These are phyloP conservation scores for Choanephora cucurbitarum DNA, from an alignment of 371 early-diverging fungal species.

Conservation along the genomic window DNA sequence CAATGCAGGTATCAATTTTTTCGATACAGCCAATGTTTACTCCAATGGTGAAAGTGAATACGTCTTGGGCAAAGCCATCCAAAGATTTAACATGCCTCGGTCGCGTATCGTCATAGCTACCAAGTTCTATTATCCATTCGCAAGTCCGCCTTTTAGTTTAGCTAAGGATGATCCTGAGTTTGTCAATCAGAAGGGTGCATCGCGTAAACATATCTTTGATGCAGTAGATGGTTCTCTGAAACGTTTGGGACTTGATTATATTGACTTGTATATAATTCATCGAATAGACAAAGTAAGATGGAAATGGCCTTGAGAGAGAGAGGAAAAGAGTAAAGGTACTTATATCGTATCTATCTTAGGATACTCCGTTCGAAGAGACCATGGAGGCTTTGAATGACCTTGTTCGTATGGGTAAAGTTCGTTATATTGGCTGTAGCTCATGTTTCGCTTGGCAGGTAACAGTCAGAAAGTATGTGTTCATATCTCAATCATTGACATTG, in stretches of 20 bases:
- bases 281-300: slow-evolving; percentile 35
- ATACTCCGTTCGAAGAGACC: slow-evolving; percentile 51
- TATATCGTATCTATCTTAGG: too few species aligned
- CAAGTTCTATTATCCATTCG: slow-evolving; percentile 28
- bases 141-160: not conserved
- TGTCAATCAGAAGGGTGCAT: slow-evolving; percentile 43
- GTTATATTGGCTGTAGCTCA: slow-evolving; percentile 44
- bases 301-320: too few species aligned
- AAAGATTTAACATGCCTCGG: slow-evolving; percentile 37
- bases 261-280: slow-evolving; percentile 66
- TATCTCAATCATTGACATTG: too few species aligned
- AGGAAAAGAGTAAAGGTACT: too few species aligned
- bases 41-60: slow-evolving; percentile 40
- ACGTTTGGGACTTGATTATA: slow-evolving; percentile 55
- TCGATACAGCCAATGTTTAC: slow-evolving; percentile 38
- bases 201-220: slow-evolving; percentile 58
- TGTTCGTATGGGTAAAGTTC: slow-evolving; percentile 50
- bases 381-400: slow-evolving; percentile 60
- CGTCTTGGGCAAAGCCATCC: slow-evolving; percentile 39
- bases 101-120: slow-evolving; percentile 43
- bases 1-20: slow-evolving; percentile 52
- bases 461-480: slow-evolving; percentile 27
- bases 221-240: slow-evolving; percentile 51
- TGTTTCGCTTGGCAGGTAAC: slow-evolving; percentile 31
- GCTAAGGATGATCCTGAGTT: slow-evolving; percentile 1